Conservation (phyloP, 1,139 yeast species). For the Saccharomyces hybrid region DNA sequence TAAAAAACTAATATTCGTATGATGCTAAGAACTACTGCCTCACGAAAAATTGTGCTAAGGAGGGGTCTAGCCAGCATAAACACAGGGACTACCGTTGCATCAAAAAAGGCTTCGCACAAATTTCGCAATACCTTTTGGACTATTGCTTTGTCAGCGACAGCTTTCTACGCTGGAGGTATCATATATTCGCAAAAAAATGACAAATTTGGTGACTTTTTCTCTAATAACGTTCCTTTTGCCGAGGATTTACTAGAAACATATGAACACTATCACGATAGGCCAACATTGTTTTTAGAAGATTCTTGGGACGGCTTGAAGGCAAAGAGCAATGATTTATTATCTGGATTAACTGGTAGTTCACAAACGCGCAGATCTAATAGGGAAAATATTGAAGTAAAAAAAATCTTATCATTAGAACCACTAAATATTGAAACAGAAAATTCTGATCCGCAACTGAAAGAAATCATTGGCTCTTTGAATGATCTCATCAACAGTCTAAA, state of each 20-base stretch:
- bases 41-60: not conserved
- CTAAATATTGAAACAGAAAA: slow-evolving; percentile 24
- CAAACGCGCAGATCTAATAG: not conserved
- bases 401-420: slow-evolving; percentile 22
- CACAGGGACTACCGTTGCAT: slow-evolving; percentile 8
- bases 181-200: slow-evolving; percentile 39
- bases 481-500: slow-evolving; percentile 32
- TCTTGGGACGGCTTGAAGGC: slow-evolving; percentile 51
- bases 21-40: slow-evolving; percentile 2
- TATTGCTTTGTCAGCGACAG: slow-evolving; percentile 32
- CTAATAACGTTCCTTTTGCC: slow-evolving; percentile 56
- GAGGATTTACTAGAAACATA: slow-evolving; percentile 44
- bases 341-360: slow-evolving; percentile 40
- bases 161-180: slow-evolving; percentile 40
- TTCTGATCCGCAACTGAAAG: slow-evolving; percentile 29
- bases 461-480: slow-evolving; percentile 33
- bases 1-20: not conserved
- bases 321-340: slow-evolving; percentile 72
- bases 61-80: slow-evolving; percentile 5
- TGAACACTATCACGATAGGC: slow-evolving; percentile 37
- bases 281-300: slow-evolving; percentile 14
- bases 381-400: slow-evolving; percentile 6
- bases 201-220: slow-evolving; percentile 42
- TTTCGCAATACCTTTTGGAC: slow-evolving; percentile 30
- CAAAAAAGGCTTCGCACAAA: slow-evolving; percentile 17